Evolutionary conservation across 2,329 filamentous ascomycete genomes (phyloP).

Genomic region (Ascochyta pisi): DNA sequence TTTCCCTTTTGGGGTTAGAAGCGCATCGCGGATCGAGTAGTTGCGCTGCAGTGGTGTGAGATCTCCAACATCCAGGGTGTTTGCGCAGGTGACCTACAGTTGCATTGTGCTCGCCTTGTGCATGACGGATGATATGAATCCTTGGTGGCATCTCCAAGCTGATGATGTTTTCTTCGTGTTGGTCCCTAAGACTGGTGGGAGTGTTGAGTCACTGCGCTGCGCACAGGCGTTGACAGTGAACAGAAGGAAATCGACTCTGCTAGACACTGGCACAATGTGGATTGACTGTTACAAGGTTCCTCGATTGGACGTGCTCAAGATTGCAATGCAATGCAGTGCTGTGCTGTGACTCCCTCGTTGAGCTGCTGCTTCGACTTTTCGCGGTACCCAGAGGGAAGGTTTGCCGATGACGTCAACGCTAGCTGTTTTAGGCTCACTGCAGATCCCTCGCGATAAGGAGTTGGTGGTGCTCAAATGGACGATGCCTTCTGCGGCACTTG

Average conservation of each 20-base stretch:
- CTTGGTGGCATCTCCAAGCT: slow-evolving; percentile 32
- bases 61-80: not conserved
- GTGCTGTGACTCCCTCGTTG: not conserved
- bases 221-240: no score
- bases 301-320: no score
- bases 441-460: slow-evolving; percentile 20
- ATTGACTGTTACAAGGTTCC: not conserved
- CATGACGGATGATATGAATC: slow-evolving; percentile 69
- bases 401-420: slow-evolving; percentile 13
- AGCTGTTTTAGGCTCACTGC: not conserved
- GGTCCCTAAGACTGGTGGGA: slow-evolving; percentile 7
- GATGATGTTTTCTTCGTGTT: slow-evolving; percentile 2
- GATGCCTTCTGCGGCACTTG: not conserved
- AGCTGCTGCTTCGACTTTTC: slow-evolving; percentile 10
- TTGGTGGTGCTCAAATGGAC: not conserved
- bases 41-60: slow-evolving; percentile 65
- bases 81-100: slow-evolving; percentile 28
- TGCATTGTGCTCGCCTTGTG: slow-evolving; percentile 77
- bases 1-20: slow-evolving; percentile 77
- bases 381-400: not conserved
- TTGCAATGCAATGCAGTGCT: not conserved
- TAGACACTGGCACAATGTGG: not conserved
- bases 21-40: slow-evolving; percentile 76
- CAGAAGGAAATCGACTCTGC: not conserved
- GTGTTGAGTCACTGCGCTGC: slow-evolving; percentile 5